Percentiles rank a stretch among this genome's conserved stretches.
phyloP scores from a whole-genome alignment of 345 rosid species.

The Excoecaria agallocha region DNA sequence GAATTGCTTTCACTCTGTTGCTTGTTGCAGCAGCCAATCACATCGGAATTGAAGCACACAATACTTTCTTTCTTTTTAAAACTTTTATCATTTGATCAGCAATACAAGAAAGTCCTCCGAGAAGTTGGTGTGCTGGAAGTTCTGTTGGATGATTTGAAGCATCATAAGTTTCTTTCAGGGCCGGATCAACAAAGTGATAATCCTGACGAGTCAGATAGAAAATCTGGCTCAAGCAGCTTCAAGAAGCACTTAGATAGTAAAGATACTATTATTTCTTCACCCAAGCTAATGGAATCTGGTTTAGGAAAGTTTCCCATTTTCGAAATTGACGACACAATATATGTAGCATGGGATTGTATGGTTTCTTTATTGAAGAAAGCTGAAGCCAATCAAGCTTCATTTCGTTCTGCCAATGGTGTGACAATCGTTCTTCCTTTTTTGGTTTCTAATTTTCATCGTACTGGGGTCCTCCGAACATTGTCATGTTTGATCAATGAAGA shows the following conservation, averaged over 20 bases:
- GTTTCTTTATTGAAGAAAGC: slow-evolving; percentile 89
- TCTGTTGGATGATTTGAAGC: slow-evolving; percentile 90
- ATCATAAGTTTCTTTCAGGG: slow-evolving; percentile 82
- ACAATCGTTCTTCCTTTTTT: slow-evolving; percentile 80
- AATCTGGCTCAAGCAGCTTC: slow-evolving; percentile 76
- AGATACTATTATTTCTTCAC: slow-evolving; percentile 87
- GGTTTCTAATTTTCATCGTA: slow-evolving; percentile 75
- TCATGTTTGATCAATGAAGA: slow-evolving; percentile 98
- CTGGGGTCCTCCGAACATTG: slow-evolving; percentile 81
- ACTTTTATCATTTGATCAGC: slow-evolving; percentile 96
- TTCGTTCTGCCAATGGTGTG: slow-evolving; percentile 88
- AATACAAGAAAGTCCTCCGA: slow-evolving; percentile 91
- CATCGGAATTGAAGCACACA: slow-evolving; percentile 85
- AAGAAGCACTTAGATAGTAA: slow-evolving; percentile 75
- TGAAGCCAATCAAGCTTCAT: slow-evolving; percentile 82
- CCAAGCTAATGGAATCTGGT: slow-evolving; percentile 83
- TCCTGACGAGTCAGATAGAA: slow-evolving; percentile 50
- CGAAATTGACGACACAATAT: slow-evolving; percentile 73
- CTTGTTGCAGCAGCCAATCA: slow-evolving; percentile 91
- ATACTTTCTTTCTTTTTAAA: slow-evolving; percentile 93
- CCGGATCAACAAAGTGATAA: slow-evolving; percentile 49
- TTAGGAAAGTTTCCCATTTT: slow-evolving; percentile 77
- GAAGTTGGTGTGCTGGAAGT: slow-evolving; percentile 98
- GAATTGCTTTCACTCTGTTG: slow-evolving; percentile 96
- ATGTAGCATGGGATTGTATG: slow-evolving; percentile 95